Evolutionary conservation across 2,329 filamentous ascomycete genomes (phyloP), one percentile per base, ranked within the genome.

Genomic region (Pezizomycotina sp.): DNA sequence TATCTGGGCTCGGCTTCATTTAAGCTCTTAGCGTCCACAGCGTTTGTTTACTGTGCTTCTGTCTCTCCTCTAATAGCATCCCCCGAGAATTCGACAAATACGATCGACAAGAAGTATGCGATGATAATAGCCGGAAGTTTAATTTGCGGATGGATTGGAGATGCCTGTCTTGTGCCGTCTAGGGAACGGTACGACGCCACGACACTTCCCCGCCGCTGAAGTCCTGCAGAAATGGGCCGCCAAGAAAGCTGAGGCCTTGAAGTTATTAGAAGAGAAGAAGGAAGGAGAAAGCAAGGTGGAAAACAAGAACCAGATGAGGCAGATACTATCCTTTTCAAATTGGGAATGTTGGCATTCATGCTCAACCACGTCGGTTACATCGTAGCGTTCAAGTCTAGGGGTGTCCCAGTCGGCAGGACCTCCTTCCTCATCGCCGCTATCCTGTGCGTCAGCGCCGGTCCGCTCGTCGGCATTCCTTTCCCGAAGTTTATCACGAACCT

Each of bases 341-440:
- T 44, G 8, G 41, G 41, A n/a, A 44, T 44, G 41, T 26, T 44
- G 10, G 41, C 41, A 5, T 44, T 44, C 27, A 44, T 44, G 41
- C 31, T 40, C 6, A 44, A 44, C 28, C 41, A 44, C 23, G 36
- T 34, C 4, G 41, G 41, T 4, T 44, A 44, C 23, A 39, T 44
- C 9, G 36, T 33, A 15, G 41, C 41, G 5, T 44, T 44, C 41
- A 1, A 37, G 39, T 4, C 41, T 37, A 2, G 39, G 41, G 41
- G 22, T 36, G 13, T 19, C 8, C 12, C 16, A n/a, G 13, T 13
- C 5, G 14, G 10, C 14, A 26, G 12, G 4, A 2, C 23, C 9
- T 4, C 31, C 15, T 9, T 25, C 6, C 12, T 14, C 9, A 9
- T 38, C 37, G 4, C 33, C 25, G 5, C 30, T n/a, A n/a, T n/a